Percentiles rank a stretch among this genome's conserved stretches.
These are phyloP conservation scores for Hemisphaericaspora xylanilytica DNA, from an alignment of 1,139 yeast genomes.

Conservation along the genomic window DNA sequence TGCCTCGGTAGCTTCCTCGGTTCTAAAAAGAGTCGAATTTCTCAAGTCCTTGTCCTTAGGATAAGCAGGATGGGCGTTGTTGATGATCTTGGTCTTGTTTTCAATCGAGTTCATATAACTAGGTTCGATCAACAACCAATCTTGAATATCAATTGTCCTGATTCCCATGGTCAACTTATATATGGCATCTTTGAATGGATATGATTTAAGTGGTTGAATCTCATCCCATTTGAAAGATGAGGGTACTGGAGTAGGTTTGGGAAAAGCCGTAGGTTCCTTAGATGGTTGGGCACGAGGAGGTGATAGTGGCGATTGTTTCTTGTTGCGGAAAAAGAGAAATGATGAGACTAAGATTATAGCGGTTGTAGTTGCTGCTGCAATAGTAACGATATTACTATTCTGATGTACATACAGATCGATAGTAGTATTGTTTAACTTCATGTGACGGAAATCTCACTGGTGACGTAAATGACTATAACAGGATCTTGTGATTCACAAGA, in stretches of 20 bases:
- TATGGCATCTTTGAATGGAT: constrained; percentile 19
- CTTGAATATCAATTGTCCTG: constrained; percentile 50
- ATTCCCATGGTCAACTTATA: constrained; percentile 73
- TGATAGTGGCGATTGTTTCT: neutral
- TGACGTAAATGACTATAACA: neutral
- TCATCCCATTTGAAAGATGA: constrained; percentile 18
- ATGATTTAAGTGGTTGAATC: constrained; percentile 17
- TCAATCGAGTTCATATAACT: constrained; percentile 50
- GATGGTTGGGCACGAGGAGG: neutral
- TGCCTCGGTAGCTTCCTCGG: constrained; percentile 48
- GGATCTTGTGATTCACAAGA: neutral
- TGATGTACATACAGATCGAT: constrained; percentile 1
- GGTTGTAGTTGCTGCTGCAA: neutral
- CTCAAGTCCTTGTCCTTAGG: constrained; percentile 27
- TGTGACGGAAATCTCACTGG: neutral
- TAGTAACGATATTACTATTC: neutral
- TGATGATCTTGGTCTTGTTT: constrained; percentile 39
- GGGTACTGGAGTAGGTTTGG: neutral
- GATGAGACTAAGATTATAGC: neutral
- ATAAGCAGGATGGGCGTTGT: constrained; percentile 39
- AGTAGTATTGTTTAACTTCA: neutral
- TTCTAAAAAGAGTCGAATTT: constrained; percentile 30
- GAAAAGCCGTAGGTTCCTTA: neutral
- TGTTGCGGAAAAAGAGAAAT: neutral
- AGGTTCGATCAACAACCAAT: constrained; percentile 68